phyloP scores from a whole-genome alignment of 371 early-diverging fungal genomes.

The Mortierella sp. region DNA sequence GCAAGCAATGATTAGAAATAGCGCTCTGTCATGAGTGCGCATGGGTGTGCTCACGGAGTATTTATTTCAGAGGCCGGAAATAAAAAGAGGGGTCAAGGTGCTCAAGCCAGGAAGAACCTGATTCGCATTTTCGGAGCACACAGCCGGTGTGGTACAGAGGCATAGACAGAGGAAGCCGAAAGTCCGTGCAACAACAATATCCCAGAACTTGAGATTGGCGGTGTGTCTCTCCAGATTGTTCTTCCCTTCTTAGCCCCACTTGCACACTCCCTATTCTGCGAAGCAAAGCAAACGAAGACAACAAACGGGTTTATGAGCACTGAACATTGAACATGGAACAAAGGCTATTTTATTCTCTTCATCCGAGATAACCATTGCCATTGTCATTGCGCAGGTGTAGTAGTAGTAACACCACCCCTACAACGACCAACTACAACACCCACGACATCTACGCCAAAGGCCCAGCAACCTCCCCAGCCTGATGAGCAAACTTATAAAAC shows the following conservation, averaged over 20 bases:
- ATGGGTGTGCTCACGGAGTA: too few relatives aligned
- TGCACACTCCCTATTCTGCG: too few relatives aligned
- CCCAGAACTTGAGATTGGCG: background rate
- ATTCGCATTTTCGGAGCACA: background rate
- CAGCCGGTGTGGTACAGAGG: background rate
- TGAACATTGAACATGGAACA: too few relatives aligned
- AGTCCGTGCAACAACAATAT: background rate
- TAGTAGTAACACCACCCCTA: background rate
- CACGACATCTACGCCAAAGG: too few relatives aligned
- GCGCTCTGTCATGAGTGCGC: too few relatives aligned
- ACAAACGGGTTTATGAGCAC: too few relatives aligned
- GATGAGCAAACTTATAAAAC: conserved; percentile 37
- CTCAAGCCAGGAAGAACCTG: conserved; percentile 9
- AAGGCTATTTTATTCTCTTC: too few relatives aligned
- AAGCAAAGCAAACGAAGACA: too few relatives aligned
- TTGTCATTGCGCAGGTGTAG: background rate
- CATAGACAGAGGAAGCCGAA: background rate
- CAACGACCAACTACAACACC: too few relatives aligned
- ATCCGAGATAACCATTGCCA: too few relatives aligned
- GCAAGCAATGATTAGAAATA: too few relatives aligned
- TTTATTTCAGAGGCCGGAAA: background rate
- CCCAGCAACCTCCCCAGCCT: conserved; percentile 33
- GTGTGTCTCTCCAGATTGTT: background rate
- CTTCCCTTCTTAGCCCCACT: background rate
- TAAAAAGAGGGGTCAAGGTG: background rate